Evolutionary conservation across 768 basidiomycete genomes (phyloP).

Genomic region (Xanthoconium purpureum): DNA sequence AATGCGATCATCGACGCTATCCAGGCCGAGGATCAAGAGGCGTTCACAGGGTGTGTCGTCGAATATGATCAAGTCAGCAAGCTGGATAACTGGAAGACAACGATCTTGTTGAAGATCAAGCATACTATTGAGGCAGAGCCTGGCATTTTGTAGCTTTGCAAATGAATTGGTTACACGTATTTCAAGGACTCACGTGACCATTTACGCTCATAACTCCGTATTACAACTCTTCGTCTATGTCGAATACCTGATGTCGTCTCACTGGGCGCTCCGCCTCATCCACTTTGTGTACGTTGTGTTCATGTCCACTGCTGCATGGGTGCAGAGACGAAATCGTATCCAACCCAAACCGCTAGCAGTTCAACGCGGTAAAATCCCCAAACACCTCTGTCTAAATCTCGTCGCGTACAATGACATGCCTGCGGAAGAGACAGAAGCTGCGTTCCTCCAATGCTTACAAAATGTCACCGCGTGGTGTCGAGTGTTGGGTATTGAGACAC

Average conservation of each 20-base stretch:
- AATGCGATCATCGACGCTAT: conserved; percentile 74
- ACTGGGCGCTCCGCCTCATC: conserved; percentile 48
- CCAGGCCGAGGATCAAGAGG: conserved; percentile 65
- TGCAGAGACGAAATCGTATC: conserved; percentile 34
- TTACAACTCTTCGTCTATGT: conserved; percentile 7
- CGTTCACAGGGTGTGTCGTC: conserved; percentile 79
- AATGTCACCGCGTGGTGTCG: conserved; percentile 61
- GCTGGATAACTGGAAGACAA: conserved; percentile 96
- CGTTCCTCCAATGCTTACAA: conserved; percentile 52
- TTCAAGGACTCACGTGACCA: conserved; percentile 19
- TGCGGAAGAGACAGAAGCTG: conserved; percentile 36
- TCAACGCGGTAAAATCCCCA: conserved; percentile 56
- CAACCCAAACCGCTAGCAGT: conserved; percentile 49
- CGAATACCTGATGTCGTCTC: conserved; percentile 37
- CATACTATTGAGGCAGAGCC: conserved; percentile 54
- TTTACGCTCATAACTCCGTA: not conserved
- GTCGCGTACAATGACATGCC: conserved; percentile 42
- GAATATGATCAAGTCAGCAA: conserved; percentile 92
- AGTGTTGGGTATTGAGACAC: conserved; percentile 52
- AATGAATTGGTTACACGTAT: conserved; percentile 21
- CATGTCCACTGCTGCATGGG: conserved; percentile 40
- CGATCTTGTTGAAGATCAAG: conserved; percentile 88
- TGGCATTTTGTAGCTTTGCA: not conserved
- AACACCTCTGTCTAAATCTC: conserved; percentile 66
- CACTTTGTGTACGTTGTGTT: conserved; percentile 55